phyloP scores from a whole-genome alignment of 192 early-diverging fungal species.

The Gaertneriomyces semiglobifer region DNA sequence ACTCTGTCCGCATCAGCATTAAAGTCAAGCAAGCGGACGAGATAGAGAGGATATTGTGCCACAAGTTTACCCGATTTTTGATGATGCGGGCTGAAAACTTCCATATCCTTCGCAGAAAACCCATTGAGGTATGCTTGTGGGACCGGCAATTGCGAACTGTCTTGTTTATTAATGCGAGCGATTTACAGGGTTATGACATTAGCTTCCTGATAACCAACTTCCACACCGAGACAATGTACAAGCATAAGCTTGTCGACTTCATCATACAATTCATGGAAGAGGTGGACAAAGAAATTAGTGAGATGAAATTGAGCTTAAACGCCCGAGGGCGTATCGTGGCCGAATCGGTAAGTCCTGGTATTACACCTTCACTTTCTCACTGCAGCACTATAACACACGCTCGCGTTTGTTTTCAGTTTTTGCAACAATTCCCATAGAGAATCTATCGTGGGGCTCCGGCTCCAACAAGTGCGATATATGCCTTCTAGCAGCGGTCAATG shows the following conservation, averaged over 20 bases:
- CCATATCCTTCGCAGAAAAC: conserved; percentile 85
- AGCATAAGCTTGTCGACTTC: conserved; percentile 99
- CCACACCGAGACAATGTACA: conserved; percentile 98
- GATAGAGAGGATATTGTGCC: conserved; percentile 87
- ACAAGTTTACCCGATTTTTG: conserved; percentile 97
- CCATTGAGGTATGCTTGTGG: conserved; percentile 50
- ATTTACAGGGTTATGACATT: conserved; percentile 89
- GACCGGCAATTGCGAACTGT: neutral
- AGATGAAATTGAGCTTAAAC: conserved; percentile 96
- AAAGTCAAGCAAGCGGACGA: conserved; percentile 98
- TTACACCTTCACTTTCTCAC: too few relatives aligned
- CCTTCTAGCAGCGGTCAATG: too few relatives aligned
- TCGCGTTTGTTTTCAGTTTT: too few relatives aligned
- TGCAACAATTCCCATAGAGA: too few relatives aligned
- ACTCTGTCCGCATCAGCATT: conserved; percentile 91
- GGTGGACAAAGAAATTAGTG: conserved; percentile 98
- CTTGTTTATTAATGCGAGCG: neutral
- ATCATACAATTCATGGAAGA: conserved; percentile 99
- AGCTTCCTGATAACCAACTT: conserved; percentile 94
- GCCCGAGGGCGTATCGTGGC: conserved; percentile 86
- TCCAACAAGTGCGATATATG: too few relatives aligned
- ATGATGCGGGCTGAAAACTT: conserved; percentile 97
- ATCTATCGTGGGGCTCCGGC: too few relatives aligned
- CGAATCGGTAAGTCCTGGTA: conserved; percentile 60
- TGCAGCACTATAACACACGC: too few relatives aligned